A percentile compares a stretch with the other conserved stretches of the same genome.
phyloP scores from a whole-genome alignment of 108 stramenopile genomes.

The Conticribra weissflogii region DNA sequence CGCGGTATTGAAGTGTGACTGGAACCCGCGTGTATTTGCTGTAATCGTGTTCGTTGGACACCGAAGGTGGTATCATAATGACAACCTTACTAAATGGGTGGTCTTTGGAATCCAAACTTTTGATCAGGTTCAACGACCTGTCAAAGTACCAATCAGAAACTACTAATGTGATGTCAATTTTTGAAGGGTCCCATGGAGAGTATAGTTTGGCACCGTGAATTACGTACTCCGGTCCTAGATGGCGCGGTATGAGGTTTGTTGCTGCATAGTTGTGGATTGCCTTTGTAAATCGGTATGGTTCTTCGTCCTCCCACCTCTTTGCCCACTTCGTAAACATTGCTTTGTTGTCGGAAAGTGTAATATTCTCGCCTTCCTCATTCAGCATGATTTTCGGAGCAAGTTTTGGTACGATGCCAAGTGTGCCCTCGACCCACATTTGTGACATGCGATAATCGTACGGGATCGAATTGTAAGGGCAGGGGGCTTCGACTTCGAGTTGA shows the following conservation, averaged over 20 bases:
- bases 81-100: slow-evolving; percentile 31
- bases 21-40: slow-evolving; percentile 24
- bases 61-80: slow-evolving; percentile 32
- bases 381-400: slow-evolving; percentile 36
- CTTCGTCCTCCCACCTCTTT: slow-evolving; percentile 12
- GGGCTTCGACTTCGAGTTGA: slow-evolving; percentile 37
- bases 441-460: too few species aligned
- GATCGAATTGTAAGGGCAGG: too few species aligned
- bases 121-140: slow-evolving; percentile 25
- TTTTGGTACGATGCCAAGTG: slow-evolving; percentile 31
- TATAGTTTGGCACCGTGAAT: slow-evolving; percentile 42
- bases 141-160: slow-evolving; percentile 36
- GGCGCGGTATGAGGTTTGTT: slow-evolving; percentile 27
- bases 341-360: slow-evolving; percentile 28
- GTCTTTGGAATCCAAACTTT: slow-evolving; percentile 24
- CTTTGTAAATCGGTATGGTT: slow-evolving; percentile 31
- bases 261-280: slow-evolving; percentile 34
- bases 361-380: slow-evolving; percentile 28
- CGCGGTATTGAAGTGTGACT: slow-evolving; percentile 18
- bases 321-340: slow-evolving; percentile 32
- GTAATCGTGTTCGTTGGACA: slow-evolving; percentile 25
- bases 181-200: slow-evolving; percentile 22
- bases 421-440: too few species aligned
- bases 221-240: slow-evolving; percentile 29
- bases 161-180: slow-evolving; percentile 22